Evolutionary conservation across 768 basidiomycete genomes (phyloP), one percentile per base, ranked within the genome.

Genomic region (Mycena polygramma): DNA sequence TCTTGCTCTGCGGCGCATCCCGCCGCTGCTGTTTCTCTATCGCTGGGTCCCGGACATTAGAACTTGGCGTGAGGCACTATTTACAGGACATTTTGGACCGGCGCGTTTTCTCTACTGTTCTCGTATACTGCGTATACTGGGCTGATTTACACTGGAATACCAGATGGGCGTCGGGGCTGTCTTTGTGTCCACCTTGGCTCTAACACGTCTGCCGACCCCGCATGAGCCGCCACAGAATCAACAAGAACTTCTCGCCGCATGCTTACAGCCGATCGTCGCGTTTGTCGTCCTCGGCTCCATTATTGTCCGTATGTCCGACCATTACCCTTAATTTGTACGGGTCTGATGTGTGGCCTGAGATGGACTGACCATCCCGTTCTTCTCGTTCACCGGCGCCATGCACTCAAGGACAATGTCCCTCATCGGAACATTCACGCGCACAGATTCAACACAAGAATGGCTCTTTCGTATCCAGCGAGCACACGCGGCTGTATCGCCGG

Each of bases 81-180:
- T 99, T 77, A 90, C 88, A 7, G 97, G 97, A 4, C 96, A 98
- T 83, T 98, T 97, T 77, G 90, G 89, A 53, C 89, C 90, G 60
- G 90, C 89, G 71, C 74, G 88, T 81, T 26, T 8, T 45, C 15
- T 15, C 15, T 45, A 39, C n/a, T n/a, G n/a, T n/a, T n/a, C n/a
- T n/a, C n/a, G n/a, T n/a, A n/a, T n/a, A n/a, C n/a, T n/a, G n/a
- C n/a, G n/a, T n/a, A n/a, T n/a, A n/a, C n/a, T n/a, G n/a, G n/a
- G n/a, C n/a, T n/a, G n/a, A n/a, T n/a, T n/a, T n/a, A n/a, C n/a
- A n/a, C n/a, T n/a, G n/a, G n/a, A n/a, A n/a, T 39, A 39, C 39
- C 39, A 95, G 85, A 96, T 98, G 94, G 97, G 97, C 60, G 96
- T 98, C 30, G 91, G 92, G 0, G 93, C 97, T 7, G 84, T 98